Evolutionary conservation across 208 protist species (phyloP).

Genomic region (Trypanosoma melophagium): DNA sequence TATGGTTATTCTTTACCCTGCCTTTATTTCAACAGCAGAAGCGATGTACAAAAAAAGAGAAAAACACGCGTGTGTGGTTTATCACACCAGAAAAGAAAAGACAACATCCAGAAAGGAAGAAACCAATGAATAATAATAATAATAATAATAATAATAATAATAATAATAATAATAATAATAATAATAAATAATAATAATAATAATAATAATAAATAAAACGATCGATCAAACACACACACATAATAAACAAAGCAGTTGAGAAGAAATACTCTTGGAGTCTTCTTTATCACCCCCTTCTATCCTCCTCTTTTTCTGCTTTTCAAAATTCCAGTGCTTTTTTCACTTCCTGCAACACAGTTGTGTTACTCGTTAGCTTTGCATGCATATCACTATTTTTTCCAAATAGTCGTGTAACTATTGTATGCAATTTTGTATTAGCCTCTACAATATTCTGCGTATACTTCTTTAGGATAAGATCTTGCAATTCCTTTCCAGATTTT

Average conservation of each 20-base stretch:
- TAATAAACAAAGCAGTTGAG: neutral
- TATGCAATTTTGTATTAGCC: slow-evolving; percentile 44
- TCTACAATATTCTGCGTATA: slow-evolving; percentile 42
- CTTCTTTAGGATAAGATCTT: slow-evolving; percentile 22
- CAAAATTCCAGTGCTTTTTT: slow-evolving; percentile 33
- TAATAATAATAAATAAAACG: neutral
- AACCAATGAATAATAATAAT: slow-evolving; percentile 6
- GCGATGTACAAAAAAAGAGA: neutral
- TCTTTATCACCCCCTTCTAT: neutral
- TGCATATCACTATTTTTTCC: slow-evolving; percentile 46
- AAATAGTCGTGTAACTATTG: slow-evolving; percentile 39
- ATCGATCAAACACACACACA: neutral
- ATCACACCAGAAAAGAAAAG: neutral
- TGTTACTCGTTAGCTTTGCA: slow-evolving; percentile 56
- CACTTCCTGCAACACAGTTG: slow-evolving; percentile 47
- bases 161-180: neutral
- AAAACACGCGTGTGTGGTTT: neutral
- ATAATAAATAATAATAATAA: neutral
- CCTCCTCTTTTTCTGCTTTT: neutral
- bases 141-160: slow-evolving; percentile 13
- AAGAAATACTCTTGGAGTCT: neutral
- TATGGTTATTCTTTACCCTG: too few relatives aligned
- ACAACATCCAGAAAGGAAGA: neutral
- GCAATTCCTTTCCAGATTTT: slow-evolving; percentile 25
- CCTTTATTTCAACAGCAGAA: too few relatives aligned